phyloP scores from a whole-genome alignment of 2,329 filamentous ascomycete genomes.

The Bipolaris zeicola region DNA sequence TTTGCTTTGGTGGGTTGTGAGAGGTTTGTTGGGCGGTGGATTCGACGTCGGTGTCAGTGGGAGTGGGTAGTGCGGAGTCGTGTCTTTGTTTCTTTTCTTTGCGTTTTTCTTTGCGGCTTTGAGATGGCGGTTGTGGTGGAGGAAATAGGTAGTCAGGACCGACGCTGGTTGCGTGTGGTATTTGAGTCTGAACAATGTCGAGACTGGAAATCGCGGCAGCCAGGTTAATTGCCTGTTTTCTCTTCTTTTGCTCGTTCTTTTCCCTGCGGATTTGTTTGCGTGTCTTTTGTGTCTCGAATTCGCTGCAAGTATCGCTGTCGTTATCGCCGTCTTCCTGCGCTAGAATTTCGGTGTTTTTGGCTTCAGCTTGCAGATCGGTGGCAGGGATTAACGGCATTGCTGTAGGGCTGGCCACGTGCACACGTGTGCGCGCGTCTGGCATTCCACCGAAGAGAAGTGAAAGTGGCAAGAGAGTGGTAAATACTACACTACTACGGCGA shows the following conservation, averaged over 20 bases:
- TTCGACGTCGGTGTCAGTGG: conserved; percentile 29
- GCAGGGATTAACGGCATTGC: conserved; percentile 25
- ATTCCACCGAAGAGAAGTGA: conserved; percentile 10
- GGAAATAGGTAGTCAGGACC: conserved; percentile 4
- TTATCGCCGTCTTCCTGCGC: conserved; percentile 8
- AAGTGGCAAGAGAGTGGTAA: not conserved
- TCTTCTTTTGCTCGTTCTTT: conserved; percentile 20
- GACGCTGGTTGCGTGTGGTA: conserved; percentile 1
- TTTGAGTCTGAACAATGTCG: not conserved
- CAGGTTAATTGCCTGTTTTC: not conserved
- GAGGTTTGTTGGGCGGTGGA: conserved; percentile 7
- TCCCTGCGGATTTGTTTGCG: conserved; percentile 33
- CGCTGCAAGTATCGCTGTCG: conserved; percentile 9
- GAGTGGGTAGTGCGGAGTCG: conserved; percentile 21
- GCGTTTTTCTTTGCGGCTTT: conserved; percentile 35
- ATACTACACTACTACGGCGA: not conserved
- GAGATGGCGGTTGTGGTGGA: conserved; percentile 1
- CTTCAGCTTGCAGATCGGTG: conserved; percentile 20
- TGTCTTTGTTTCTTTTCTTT: conserved; percentile 24
- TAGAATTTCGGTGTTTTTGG: conserved; percentile 26
- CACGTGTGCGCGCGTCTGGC: conserved; percentile 41
- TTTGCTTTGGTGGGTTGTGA: conserved; percentile 23
- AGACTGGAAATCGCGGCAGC: not conserved
- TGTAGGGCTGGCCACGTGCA: conserved; percentile 39
- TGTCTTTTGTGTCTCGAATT: conserved; percentile 11